A percentile compares a stretch with the other conserved stretches of the same genome.
phyloP scores from a whole-genome alignment of 2,329 filamentous ascomycete genomes.

The Monilinia vaccinii-corymbosi region DNA sequence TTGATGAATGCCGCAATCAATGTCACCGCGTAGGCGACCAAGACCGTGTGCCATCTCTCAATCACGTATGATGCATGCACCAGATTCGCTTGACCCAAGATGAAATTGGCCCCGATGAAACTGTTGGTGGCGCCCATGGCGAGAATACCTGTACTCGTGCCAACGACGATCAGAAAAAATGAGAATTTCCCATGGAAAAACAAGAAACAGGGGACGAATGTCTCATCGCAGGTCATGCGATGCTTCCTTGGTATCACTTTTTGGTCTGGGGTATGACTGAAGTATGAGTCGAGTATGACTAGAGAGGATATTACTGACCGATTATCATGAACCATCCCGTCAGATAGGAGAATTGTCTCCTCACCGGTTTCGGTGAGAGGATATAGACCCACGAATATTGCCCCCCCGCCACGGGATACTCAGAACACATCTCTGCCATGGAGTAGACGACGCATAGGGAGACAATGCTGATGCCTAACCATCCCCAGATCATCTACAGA shows the following conservation, averaged over 20 bases:
- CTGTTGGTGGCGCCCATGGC: conserved; percentile 47
- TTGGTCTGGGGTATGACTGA: background rate
- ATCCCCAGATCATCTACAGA: conserved; percentile 44
- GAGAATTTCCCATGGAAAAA: background rate
- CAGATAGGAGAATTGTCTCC: conserved; percentile 36
- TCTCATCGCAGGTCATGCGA: conserved; percentile 3
- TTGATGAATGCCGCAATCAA: conserved; percentile 38
- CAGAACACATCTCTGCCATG: conserved; percentile 50
- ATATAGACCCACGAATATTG: conserved; percentile 51
- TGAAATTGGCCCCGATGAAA: conserved; percentile 45
- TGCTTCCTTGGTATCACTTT: background rate
- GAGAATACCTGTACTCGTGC: conserved; percentile 25
- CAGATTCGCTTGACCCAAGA: conserved; percentile 45
- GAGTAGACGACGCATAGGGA: conserved; percentile 46
- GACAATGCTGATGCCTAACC: conserved; percentile 42
- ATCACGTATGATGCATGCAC: conserved; percentile 42
- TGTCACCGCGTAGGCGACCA: conserved; percentile 42
- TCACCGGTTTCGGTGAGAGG: conserved; percentile 39
- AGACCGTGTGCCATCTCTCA: conserved; percentile 46
- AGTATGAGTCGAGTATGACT: background rate
- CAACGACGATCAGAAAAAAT: background rate
- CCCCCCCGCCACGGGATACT: conserved; percentile 46
- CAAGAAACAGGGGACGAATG: background rate
- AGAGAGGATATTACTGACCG: conserved; percentile 23
- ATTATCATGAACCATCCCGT: conserved; percentile 42